A percentile compares a stretch with the other conserved stretches of the same genome.
Conservation (phyloP, 2,329 filamentous ascomycete genomes). For the Fusarium drepaniforme region DNA sequence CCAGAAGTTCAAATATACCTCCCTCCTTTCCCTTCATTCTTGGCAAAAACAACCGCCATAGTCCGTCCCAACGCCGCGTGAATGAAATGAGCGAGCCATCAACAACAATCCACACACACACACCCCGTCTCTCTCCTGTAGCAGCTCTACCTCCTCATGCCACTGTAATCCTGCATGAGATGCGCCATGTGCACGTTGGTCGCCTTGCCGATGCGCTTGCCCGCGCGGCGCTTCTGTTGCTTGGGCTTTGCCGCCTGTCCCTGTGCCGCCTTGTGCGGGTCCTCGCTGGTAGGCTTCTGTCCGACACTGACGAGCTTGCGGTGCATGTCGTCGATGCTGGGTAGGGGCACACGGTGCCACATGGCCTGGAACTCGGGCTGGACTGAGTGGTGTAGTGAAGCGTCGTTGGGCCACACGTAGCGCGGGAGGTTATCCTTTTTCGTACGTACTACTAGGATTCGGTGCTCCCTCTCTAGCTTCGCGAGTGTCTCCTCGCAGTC, state of each 20-base stretch:
- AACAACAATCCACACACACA: background rate
- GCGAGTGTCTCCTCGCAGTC: constrained; percentile 84
- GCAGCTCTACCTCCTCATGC: constrained; percentile 55
- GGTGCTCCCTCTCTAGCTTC: constrained; percentile 80
- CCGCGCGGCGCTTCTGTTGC: constrained; percentile 77
- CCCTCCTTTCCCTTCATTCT: constrained; percentile 4
- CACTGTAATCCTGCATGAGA: constrained; percentile 80
- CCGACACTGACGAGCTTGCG: constrained; percentile 81
- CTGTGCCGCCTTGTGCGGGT: constrained; percentile 66
- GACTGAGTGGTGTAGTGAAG: constrained; percentile 79
- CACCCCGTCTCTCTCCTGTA: background rate
- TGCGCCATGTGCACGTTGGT: constrained; percentile 91
- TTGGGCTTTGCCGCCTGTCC: constrained; percentile 69
- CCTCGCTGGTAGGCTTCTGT: constrained; percentile 86
- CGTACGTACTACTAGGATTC: constrained; percentile 86
- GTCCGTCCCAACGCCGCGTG: constrained; percentile 24
- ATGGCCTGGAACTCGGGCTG: constrained; percentile 86
- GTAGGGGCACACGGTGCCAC: constrained; percentile 86
- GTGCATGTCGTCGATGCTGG: constrained; percentile 80
- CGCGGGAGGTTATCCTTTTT: constrained; percentile 92
- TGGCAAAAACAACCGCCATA: background rate
- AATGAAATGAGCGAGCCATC: constrained; percentile 13
- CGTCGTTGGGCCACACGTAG: constrained; percentile 91
- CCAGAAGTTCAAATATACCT: constrained; percentile 8
- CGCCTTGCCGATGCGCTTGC: constrained; percentile 79